A percentile compares a stretch with the other conserved stretches of the same genome.
Evolutionary conservation across 805 yeast species (phyloP).

Genomic region (Scheffersomyces coipomensis): DNA sequence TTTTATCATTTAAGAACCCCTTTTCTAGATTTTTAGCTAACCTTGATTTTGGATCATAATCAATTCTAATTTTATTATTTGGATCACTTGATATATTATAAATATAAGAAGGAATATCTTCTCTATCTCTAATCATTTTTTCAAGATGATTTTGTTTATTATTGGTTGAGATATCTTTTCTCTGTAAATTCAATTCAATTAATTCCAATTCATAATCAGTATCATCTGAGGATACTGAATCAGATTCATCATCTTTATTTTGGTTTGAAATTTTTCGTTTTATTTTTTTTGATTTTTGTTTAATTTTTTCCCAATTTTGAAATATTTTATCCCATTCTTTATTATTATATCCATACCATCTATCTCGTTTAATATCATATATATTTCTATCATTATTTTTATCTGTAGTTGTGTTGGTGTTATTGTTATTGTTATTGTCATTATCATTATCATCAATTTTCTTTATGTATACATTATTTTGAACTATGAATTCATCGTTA

Average conservation of each 20-base stretch:
- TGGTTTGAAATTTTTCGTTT: neutral
- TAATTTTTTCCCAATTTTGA: conserved; percentile 42
- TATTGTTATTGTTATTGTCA: neutral
- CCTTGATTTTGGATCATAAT: conserved; percentile 57
- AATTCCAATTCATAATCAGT: conserved; percentile 41
- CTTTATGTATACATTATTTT: conserved; percentile 5
- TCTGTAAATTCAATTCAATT: conserved; percentile 30
- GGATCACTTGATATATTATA: conserved; percentile 36
- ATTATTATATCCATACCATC: conserved; percentile 78
- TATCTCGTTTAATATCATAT: conserved; percentile 73
- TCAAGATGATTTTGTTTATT: conserved; percentile 33
- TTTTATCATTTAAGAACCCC: conserved; percentile 35
- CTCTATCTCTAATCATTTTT: conserved; percentile 58
- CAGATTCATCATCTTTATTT: conserved; percentile 7
- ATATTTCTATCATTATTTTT: conserved; percentile 33
- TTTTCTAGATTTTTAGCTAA: conserved; percentile 22
- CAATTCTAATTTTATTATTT: conserved; percentile 22
- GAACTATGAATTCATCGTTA: conserved; percentile 36
- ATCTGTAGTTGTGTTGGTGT: conserved; percentile 4
- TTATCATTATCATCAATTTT: neutral
- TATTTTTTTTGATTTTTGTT: conserved; percentile 13
- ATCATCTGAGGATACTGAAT: conserved; percentile 33
- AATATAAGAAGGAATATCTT: conserved; percentile 71
- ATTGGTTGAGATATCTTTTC: conserved; percentile 21
- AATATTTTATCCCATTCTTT: conserved; percentile 57